phyloP scores from a whole-genome alignment of 768 basidiomycete species.

The Sistotremastrum suecicum region DNA sequence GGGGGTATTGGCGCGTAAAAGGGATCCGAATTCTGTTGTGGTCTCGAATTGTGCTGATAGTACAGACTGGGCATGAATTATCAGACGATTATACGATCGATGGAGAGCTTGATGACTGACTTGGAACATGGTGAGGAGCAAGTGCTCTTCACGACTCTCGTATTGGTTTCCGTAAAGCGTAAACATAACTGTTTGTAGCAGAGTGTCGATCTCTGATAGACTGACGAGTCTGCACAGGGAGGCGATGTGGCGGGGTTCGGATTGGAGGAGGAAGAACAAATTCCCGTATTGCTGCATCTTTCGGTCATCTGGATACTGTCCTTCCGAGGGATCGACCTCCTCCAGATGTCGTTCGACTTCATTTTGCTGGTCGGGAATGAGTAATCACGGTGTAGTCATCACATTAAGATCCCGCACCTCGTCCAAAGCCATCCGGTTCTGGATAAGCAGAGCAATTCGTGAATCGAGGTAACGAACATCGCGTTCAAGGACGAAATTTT shows the following conservation, averaged over 20 bases:
- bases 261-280: conserved; percentile 96
- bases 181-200: conserved; percentile 99
- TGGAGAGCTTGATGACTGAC: conserved; percentile 14
- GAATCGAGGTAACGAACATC: conserved; percentile 98
- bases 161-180: conserved; percentile 99
- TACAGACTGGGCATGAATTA: conserved; percentile 51
- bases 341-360: conserved; percentile 93
- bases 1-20: conserved; percentile 95
- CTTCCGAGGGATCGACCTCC: conserved; percentile 87
- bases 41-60: conserved; percentile 98
- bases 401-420: conserved; percentile 42
- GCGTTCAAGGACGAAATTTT: conserved; percentile 98
- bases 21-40: conserved; percentile 96
- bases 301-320: conserved; percentile 88
- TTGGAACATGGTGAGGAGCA: conserved; percentile 95
- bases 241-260: conserved; percentile 94
- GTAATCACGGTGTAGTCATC: not conserved
- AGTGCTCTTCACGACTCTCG: conserved; percentile 94
- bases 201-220: conserved; percentile 93
- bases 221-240: conserved; percentile 93
- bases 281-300: conserved; percentile 94
- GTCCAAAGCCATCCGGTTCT: conserved; percentile 94
- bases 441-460: conserved; percentile 91
- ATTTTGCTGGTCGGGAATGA: conserved; percentile 49
- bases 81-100: not conserved